A percentile compares a stretch with the other conserved stretches of the same genome.
These are phyloP conservation scores for Fusarium lateritium DNA, from an alignment of 2,329 filamentous ascomycete species.

Conservation along the genomic window DNA sequence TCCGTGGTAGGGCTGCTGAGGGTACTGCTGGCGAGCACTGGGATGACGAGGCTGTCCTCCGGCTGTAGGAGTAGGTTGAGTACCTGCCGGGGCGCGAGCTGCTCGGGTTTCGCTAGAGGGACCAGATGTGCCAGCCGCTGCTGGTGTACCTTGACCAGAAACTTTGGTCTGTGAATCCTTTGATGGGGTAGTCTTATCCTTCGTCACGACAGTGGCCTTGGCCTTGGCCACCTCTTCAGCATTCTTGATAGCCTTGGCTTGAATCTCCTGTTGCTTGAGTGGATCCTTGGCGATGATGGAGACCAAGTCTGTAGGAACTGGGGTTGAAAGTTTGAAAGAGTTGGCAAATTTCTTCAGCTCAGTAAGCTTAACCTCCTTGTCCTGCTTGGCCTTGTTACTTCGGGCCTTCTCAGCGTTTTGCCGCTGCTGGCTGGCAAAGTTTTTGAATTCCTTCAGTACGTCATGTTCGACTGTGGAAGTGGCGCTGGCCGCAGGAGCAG, in stretches of 20 bases:
- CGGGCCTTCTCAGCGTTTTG: conserved; percentile 70
- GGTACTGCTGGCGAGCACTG: conserved; percentile 64
- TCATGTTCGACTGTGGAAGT: conserved; percentile 74
- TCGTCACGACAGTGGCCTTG: conserved; percentile 63
- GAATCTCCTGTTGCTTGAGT: conserved; percentile 92
- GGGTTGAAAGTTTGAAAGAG: conserved; percentile 94
- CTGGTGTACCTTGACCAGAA: conserved; percentile 43
- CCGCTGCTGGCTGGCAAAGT: conserved; percentile 72
- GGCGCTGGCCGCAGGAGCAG: conserved; percentile 64
- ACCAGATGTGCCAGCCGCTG: conserved; percentile 35
- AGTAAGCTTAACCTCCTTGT: conserved; percentile 93
- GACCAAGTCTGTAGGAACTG: conserved; percentile 91
- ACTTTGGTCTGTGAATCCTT: conserved; percentile 63
- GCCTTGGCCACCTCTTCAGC: conserved; percentile 74
- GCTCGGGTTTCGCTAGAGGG: conserved; percentile 49
- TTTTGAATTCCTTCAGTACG: conserved; percentile 74
- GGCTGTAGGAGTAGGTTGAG: conserved; percentile 50
- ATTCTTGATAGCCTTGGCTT: conserved; percentile 86
- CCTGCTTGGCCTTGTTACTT: conserved; percentile 73
- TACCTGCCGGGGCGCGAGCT: conserved; percentile 54
- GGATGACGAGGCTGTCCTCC: conserved; percentile 61
- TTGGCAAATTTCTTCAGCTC: conserved; percentile 96
- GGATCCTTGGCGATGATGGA: conserved; percentile 97
- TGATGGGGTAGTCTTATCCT: conserved; percentile 59
- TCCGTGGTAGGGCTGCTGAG: conserved; percentile 62